These are phyloP conservation scores for Stachybotrys chlorohalonatus DNA, from an alignment of 2,329 filamentous ascomycete species.

Conservation along the genomic window DNA sequence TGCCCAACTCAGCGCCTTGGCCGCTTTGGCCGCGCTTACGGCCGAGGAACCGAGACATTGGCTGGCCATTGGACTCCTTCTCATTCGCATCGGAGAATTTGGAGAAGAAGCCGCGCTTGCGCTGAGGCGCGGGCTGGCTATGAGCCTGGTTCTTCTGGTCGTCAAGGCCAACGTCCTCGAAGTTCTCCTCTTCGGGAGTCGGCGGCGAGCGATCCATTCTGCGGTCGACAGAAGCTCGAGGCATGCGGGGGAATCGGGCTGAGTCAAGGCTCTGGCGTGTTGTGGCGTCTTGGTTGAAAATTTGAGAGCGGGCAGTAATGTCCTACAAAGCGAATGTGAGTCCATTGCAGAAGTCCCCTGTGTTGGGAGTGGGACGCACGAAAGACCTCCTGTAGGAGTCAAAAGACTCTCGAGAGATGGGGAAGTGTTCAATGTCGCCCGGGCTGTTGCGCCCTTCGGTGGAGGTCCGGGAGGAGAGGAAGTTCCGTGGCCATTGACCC, in stretches of 20 bases:
- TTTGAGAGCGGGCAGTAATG: constrained; percentile 77
- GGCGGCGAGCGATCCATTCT: constrained; percentile 50
- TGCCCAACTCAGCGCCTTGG: constrained; percentile 61
- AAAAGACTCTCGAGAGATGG: constrained; percentile 92
- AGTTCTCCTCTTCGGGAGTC: constrained; percentile 72
- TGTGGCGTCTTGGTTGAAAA: constrained; percentile 49
- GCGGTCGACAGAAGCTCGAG: constrained; percentile 50
- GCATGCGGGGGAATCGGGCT: constrained; percentile 51
- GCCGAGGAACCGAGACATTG: constrained; percentile 53
- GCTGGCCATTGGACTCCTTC: constrained; percentile 22
- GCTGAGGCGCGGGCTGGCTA: constrained; percentile 13
- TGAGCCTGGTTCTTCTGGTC: constrained; percentile 43
- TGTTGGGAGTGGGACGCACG: constrained; percentile 41
- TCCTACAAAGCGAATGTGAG: constrained; percentile 47
- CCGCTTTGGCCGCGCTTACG: constrained; percentile 60
- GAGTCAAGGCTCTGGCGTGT: constrained; percentile 77
- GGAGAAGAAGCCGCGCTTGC: constrained; percentile 66
- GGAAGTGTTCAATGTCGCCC: constrained; percentile 84
- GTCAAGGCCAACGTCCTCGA: constrained; percentile 88
- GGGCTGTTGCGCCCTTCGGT: constrained; percentile 52
- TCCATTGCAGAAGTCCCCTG: not conserved
- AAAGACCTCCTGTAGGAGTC: constrained; percentile 95
- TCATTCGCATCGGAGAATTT: constrained; percentile 56
- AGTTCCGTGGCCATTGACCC: constrained; percentile 60
- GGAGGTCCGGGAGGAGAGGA: constrained; percentile 42